These are phyloP conservation scores for slime mould (Dictyostelium discoideum) DNA, from an alignment of 78 protist genomes.

Conservation along the genomic window dicty_2.7 NC_007090.3:3217501-3218000, in stretches of 20 bases:
- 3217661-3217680: background rate
- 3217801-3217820: background rate
- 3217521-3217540: slow-evolving; percentile 22
- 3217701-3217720: background rate
- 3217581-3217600: slow-evolving; percentile 18
- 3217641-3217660: background rate
- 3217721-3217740: background rate
- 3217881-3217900: slow-evolving; percentile 14
- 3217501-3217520: slow-evolving; percentile 32
- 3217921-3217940: slow-evolving; percentile 75
- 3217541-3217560: slow-evolving; percentile 52
- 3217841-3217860: background rate
- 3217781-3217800: background rate
- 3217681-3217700: background rate
- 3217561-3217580: slow-evolving; percentile 66
- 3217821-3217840: background rate
- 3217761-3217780: background rate
- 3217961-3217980: slow-evolving; percentile 46
- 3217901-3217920: slow-evolving; percentile 71
- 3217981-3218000: slow-evolving; percentile 60
- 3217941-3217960: slow-evolving; percentile 63
- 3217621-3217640: background rate
- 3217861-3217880: slow-evolving; percentile 69
- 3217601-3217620: background rate
- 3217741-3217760: background rate